Evolutionary conservation across 495 filamentous ascomycete genomes (phyloP).

Genomic region (Aspergillus heteromorphus): DNA sequence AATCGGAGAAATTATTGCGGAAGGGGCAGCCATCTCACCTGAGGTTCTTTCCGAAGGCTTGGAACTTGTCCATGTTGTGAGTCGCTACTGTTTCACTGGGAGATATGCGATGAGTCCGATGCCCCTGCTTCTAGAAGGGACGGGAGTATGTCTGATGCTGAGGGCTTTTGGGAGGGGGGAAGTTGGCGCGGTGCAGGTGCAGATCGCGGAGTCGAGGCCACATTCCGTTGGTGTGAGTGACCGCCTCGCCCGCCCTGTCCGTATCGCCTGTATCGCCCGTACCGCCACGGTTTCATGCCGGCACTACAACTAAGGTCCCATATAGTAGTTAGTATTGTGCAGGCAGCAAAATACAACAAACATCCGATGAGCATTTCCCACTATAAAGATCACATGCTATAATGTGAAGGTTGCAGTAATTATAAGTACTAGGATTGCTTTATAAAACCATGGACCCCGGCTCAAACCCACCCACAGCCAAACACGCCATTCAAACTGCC

Average conservation of each 20-base stretch:
- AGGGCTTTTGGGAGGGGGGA: constrained; percentile 7
- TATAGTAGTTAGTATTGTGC: too few species aligned
- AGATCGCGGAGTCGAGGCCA: constrained; percentile 11
- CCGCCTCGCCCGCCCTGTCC: background rate
- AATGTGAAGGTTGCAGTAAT: background rate
- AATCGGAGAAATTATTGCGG: background rate
- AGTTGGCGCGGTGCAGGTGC: background rate
- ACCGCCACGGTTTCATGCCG: constrained; percentile 5
- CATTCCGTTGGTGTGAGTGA: background rate
- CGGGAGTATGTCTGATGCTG: background rate
- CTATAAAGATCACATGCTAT: too few species aligned
- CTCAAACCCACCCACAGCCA: background rate
- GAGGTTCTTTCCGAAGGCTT: constrained; percentile 71
- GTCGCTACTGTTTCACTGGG: constrained; percentile 1
- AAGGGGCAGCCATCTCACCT: constrained; percentile 38
- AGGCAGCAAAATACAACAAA: too few species aligned
- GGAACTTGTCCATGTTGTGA: constrained; percentile 60
- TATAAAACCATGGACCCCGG: background rate
- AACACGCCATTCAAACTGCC: background rate
- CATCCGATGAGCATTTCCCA: background rate
- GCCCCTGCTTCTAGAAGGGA: background rate
- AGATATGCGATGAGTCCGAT: background rate
- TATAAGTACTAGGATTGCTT: background rate
- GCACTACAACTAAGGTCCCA: background rate
- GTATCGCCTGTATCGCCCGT: background rate